Conservation (phyloP, 768 basidiomycete species). For the Mycena kentingensis region DNA sequence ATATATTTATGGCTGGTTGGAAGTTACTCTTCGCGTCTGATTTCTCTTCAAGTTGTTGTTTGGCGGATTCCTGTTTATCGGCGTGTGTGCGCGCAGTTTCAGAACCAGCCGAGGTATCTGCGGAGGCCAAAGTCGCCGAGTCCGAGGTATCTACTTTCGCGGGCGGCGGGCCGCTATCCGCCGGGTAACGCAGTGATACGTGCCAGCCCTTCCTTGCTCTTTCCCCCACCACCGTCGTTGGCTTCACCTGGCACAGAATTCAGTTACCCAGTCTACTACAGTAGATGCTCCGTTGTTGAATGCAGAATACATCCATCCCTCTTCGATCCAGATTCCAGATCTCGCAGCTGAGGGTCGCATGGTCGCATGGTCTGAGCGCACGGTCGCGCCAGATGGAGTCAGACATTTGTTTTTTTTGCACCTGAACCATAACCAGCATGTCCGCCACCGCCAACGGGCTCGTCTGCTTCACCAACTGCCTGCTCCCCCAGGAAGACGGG, state of each 20-base stretch:
- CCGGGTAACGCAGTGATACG: no score
- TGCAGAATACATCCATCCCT: background rate
- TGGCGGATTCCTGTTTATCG: no score
- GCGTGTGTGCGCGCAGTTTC: no score
- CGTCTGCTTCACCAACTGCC: constrained; percentile 86
- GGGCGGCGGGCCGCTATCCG: no score
- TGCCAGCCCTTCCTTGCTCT: no score
- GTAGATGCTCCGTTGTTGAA: no score
- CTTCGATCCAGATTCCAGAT: background rate
- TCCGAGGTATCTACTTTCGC: no score
- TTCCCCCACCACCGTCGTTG: no score
- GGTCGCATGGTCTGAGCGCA: background rate
- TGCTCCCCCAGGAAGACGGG: constrained; percentile 80
- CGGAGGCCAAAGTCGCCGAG: no score
- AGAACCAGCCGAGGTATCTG: no score
- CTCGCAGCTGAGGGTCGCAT: background rate
- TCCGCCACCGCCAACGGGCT: constrained; percentile 71
- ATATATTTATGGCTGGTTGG: constrained; percentile 18
- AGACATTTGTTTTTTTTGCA: constrained; percentile 4
- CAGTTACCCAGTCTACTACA: no score
- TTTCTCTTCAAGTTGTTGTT: background rate
- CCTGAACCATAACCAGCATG: constrained; percentile 39
- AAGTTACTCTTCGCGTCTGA: constrained; percentile 7
- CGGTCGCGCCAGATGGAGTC: constrained; percentile 9
- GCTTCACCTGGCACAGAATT: no score